Base-by-base conservation (phyloP, 768 basidiomycete species). In the Leccinum subtestaceum region DNA sequence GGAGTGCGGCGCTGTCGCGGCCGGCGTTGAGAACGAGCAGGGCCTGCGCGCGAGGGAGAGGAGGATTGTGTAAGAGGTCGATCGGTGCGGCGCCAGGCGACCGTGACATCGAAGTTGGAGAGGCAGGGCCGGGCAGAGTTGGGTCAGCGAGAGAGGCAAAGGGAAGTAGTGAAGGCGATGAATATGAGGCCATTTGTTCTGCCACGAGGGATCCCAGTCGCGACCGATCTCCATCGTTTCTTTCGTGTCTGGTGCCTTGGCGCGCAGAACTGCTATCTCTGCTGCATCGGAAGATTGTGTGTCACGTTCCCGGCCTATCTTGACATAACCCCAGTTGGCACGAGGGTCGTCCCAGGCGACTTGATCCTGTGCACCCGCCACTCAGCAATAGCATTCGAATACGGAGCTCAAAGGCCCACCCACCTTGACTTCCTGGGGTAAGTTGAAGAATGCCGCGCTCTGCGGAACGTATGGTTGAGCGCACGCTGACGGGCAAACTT, bases 141-240 rank as follows among this genome's bases (percentile, higher is more conserved):
- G 27, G 27, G 27, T 27, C 27, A 27, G 27, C 27, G 27, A 27
- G 27, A 27, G 27, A 27, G 27, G 27, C 27, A 27, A 27, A 27
- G 27, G 27, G 27, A 27, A 27, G 27, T 27, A 27, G 27, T 27
- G 27, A 27, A 27, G 27, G 27, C 27, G 27, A 27, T 27, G 27
- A 27, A 27, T 27, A 27, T 27, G 27, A 27, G 89, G 92, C 93
- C 93, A 95, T 63, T 80, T 80, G 70, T 95, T 95, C 69, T 82
- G 84, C 86, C 87, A 91, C 40, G 74, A 78, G 15, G 80, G 76
- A 63, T 90, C 91, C 84, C 88, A 89, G 58, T 95, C 91, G 25
- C 88, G 81, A 34, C 93, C 92, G 48, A 95, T 93, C 71, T 95
- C 93, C 86, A 95, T 92, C 8, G 84, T 78, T 72, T 95, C 92